Evolutionary conservation across 1,284 basidiomycete species (phyloP).

Genomic region (Coniophora puteana): DNA sequence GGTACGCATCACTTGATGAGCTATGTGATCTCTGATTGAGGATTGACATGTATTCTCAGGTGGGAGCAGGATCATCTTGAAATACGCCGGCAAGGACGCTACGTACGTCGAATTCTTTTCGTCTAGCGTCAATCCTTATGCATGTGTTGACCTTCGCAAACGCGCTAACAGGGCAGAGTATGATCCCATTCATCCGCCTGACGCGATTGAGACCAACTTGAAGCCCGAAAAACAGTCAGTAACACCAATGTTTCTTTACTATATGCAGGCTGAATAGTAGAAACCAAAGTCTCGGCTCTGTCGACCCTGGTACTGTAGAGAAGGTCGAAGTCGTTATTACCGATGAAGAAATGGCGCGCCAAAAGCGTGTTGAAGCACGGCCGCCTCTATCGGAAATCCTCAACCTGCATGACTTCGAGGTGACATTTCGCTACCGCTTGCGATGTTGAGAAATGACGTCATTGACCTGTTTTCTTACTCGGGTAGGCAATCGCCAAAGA

Average conservation of each 20-base stretch:
- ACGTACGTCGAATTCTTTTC: constrained; percentile 42
- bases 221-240: constrained; percentile 73
- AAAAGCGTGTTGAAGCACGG: constrained; percentile 46
- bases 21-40: neutral
- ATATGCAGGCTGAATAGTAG: constrained; percentile 2
- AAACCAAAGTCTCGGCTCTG: constrained; percentile 55
- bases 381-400: constrained; percentile 78
- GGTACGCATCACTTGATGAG: constrained; percentile 34
- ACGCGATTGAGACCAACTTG: constrained; percentile 82
- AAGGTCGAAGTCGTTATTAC: constrained; percentile 50
- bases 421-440: constrained; percentile 30
- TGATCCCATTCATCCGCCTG: constrained; percentile 85
- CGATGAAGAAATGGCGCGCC: constrained; percentile 57
- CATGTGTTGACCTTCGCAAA: constrained; percentile 14
- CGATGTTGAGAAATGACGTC: too few relatives aligned
- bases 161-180: constrained; percentile 58
- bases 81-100: constrained; percentile 77
- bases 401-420: constrained; percentile 91
- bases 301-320: constrained; percentile 62
- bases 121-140: too few relatives aligned
- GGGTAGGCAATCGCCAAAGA: constrained; percentile 68
- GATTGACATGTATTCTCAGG: constrained; percentile 28
- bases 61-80: constrained; percentile 60
- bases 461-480: neutral
- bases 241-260: too few relatives aligned